A percentile compares a stretch with the other conserved stretches of the same genome.
phyloP scores from a whole-genome alignment of 352 stramenopile species.

The Globisporangium parvum region DNA sequence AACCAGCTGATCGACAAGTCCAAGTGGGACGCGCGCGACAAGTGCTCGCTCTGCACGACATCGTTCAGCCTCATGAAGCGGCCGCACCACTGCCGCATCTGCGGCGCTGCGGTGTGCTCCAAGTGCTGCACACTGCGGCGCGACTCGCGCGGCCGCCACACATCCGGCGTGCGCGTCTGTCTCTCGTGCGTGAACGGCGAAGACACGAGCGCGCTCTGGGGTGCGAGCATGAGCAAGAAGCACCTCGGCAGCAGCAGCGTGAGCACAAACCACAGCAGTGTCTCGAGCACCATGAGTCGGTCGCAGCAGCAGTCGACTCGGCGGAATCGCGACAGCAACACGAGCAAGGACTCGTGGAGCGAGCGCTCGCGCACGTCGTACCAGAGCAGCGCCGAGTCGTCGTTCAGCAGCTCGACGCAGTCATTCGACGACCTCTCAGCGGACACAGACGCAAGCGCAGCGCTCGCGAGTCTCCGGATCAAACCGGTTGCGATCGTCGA shows the following conservation, averaged over 20 bases:
- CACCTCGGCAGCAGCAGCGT: conserved; percentile 10
- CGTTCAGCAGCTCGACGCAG: conserved; percentile 19
- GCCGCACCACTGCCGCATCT: conserved; percentile 76
- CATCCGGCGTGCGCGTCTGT: conserved; percentile 46
- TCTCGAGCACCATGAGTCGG: conserved; percentile 17
- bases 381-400: conserved; percentile 16
- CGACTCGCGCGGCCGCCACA: conserved; percentile 18
- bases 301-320: not conserved
- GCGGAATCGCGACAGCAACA: conserved; percentile 5
- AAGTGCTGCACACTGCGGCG: conserved; percentile 67
- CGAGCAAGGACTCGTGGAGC: conserved; percentile 22
- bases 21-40: conserved; percentile 48
- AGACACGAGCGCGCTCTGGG: conserved; percentile 28
- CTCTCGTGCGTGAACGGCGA: conserved; percentile 71
- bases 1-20: conserved; percentile 57
- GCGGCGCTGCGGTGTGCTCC: conserved; percentile 61
- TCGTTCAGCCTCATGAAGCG: conserved; percentile 66
- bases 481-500: conserved; percentile 9
- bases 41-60: conserved; percentile 56
- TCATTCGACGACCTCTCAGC: conserved; percentile 9
- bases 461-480: conserved; percentile 15
- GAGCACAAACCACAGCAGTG: not conserved
- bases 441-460: conserved; percentile 9
- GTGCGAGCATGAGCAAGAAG: conserved; percentile 31
- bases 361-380: conserved; percentile 16